phyloP scores from a whole-genome alignment of 495 filamentous ascomycete genomes.

The Penicillium verhagenii region DNA sequence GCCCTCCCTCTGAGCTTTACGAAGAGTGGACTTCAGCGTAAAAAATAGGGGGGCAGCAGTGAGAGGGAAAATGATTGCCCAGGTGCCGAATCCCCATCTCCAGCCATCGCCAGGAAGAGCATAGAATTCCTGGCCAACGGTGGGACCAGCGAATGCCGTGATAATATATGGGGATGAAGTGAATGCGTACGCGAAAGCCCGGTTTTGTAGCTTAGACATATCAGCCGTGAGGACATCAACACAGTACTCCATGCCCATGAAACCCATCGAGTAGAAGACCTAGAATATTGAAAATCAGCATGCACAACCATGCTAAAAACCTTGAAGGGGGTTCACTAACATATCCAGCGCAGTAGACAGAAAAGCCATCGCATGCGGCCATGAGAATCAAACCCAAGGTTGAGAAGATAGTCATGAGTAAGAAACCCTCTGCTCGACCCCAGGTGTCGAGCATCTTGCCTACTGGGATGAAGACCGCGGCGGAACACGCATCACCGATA shows the following conservation, averaged over 20 bases:
- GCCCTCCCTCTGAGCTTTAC: constrained; percentile 47
- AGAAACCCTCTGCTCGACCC: constrained; percentile 56
- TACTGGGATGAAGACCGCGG: constrained; percentile 58
- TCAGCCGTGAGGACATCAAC: constrained; percentile 59
- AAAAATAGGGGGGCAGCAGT: constrained; percentile 45
- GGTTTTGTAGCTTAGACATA: constrained; percentile 55
- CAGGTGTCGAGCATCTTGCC: constrained; percentile 67
- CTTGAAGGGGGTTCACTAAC: not conserved
- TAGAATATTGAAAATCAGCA: constrained; percentile 3
- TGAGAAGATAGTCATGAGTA: constrained; percentile 34
- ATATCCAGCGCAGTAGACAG: constrained; percentile 45
- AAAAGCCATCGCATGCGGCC: constrained; percentile 46
- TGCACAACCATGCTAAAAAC: no score
- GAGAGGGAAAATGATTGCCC: constrained; percentile 55
- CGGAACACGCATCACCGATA: constrained; percentile 50
- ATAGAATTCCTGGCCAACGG: constrained; percentile 46
- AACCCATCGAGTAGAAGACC: constrained; percentile 49
- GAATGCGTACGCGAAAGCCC: constrained; percentile 56
- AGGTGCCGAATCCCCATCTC: constrained; percentile 62
- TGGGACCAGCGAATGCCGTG: constrained; percentile 52
- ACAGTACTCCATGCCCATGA: constrained; percentile 52
- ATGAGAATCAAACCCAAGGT: constrained; percentile 47
- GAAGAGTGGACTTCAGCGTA: constrained; percentile 47
- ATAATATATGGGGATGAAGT: constrained; percentile 59
- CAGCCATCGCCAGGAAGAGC: constrained; percentile 39